Evolutionary conservation across 345 rosid genomes (phyloP), one percentile per base, ranked within the genome.

Genomic region (Euphorbia lathyris): DNA sequence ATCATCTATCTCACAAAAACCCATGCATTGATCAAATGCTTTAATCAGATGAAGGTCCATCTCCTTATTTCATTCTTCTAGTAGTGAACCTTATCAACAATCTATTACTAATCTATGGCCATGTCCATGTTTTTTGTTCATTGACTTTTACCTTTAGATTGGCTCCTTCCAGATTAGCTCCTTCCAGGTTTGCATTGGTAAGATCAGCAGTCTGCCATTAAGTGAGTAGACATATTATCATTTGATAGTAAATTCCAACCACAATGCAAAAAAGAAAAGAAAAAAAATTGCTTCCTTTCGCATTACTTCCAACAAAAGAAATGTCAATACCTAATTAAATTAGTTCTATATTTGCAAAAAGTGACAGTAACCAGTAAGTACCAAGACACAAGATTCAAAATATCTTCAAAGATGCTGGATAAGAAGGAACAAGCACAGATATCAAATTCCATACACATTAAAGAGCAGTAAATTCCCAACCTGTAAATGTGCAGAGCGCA

Each of bases 151-250:
- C 98, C 91, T 94, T 94, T 74, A 94, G 76, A 82, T 94, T 94
- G 69, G 96, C 97, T 72, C 97, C 98, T 84, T 94, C 98, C 32
- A 91, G 77, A 80, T 87, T 91, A 50, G 96, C 97, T 67, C 97
- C 96, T 82, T 94, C 95, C 75, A 94, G 77, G 85, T 94, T 94
- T 66, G 97, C 97, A 82, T 90, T 82, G 23, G 97, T 94, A 70
- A 91, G 92, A 83, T 94, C 96, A 29, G 96, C 98, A 70, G 77
- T 81, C 98, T 94, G 86, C 57, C 69, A 76, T 63, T n/a, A 52
- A 38, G 26, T 7, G 30, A 65, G 23, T 8, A 60, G 57, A 32
- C 23, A 50, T 32, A 61, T 48, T 61, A 71, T 52, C 32, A 69
- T 40, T 27, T 51, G 10, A 60, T 23, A 58, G 63, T 29, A 53